phyloP scores from a whole-genome alignment of 2,329 filamentous ascomycete species.

The Fusarium vanettenii region DNA sequence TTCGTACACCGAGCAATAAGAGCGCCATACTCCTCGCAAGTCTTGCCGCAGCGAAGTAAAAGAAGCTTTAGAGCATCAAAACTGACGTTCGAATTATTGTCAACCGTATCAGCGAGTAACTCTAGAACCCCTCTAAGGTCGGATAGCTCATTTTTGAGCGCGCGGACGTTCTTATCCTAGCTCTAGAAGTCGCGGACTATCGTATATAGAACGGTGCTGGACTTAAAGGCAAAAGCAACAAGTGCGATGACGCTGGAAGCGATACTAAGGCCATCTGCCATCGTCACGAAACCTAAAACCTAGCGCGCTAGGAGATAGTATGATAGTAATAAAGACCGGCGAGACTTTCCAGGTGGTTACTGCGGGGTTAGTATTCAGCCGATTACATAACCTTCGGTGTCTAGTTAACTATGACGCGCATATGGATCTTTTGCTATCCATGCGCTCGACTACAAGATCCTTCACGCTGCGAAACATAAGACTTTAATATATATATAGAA shows the following conservation, averaged over 20 bases:
- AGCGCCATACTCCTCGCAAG: conserved; percentile 55
- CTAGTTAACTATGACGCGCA: too few species aligned
- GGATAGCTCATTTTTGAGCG: conserved; percentile 54
- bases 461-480: too few species aligned
- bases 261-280: conserved; percentile 34
- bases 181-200: conserved; percentile 23
- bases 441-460: too few species aligned
- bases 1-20: conserved; percentile 50
- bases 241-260: conserved; percentile 23
- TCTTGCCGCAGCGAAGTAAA: conserved; percentile 55
- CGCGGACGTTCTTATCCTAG: conserved; percentile 48
- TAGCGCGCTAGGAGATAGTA: too few species aligned
- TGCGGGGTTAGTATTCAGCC: too few species aligned
- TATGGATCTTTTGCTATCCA: too few species aligned
- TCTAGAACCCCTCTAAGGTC: conserved; percentile 52
- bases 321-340: too few species aligned
- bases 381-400: too few species aligned
- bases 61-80: conserved; percentile 45
- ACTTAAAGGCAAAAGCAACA: conserved; percentile 33
- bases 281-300: not conserved
- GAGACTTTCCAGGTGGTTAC: too few species aligned
- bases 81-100: conserved; percentile 10
- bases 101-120: conserved; percentile 45
- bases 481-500: too few species aligned
- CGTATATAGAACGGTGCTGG: conserved; percentile 26